Evolutionary conservation across 2,329 filamentous ascomycete species (phyloP), one percentile per base, ranked within the genome.

Genomic region (Allantophomopsis lycopodina): DNA sequence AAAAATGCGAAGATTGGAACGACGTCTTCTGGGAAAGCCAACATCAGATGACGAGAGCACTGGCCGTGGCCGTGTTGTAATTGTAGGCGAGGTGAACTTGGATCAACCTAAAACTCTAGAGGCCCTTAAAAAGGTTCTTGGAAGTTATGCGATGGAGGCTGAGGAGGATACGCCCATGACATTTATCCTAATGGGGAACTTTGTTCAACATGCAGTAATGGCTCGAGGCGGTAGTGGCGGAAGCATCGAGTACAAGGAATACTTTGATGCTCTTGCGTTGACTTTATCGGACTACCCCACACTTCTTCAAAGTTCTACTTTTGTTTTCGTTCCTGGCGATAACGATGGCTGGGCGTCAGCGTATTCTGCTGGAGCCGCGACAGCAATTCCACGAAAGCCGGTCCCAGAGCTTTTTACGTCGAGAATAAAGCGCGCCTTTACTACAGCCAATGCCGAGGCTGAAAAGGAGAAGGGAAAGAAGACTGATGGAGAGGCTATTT

Each of bases 281-380:
- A 71, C 85, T 1, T 69, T 98, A 5, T 70, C 83, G 7, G 87
- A 96, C 48, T 96, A 86, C 53, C 85, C 86, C 3, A 69, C 73
- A 1, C 70, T 98, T 12, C 71, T 96, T 34, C 79, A 81, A 41
- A 72, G 73, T 18, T 80, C 83, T 5, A 89, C 83, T 0, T 94
- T 96, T 56, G 68, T 94, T 23, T 94, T 98, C 54, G 83, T 96
- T 0, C 91, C 91, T 0, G 91, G 91, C 21, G 89, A 96, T 60
- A 94, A 95, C 56, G 91, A 98, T 57, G 88, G 85, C n/a, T 98
- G 91, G 91, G 76, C 81, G 5, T 94, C 86, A 1, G 73, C 87
- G 2, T 94, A 94, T 56, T 76, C 76, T 1, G 79, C 78, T 2
- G 85, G 85, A 4, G 79, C 83, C 1, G 76, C 81, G 0, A 72